Evolutionary conservation across 2,329 filamentous ascomycete genomes (phyloP).

Genomic region (Hirsutella thompsonii): DNA sequence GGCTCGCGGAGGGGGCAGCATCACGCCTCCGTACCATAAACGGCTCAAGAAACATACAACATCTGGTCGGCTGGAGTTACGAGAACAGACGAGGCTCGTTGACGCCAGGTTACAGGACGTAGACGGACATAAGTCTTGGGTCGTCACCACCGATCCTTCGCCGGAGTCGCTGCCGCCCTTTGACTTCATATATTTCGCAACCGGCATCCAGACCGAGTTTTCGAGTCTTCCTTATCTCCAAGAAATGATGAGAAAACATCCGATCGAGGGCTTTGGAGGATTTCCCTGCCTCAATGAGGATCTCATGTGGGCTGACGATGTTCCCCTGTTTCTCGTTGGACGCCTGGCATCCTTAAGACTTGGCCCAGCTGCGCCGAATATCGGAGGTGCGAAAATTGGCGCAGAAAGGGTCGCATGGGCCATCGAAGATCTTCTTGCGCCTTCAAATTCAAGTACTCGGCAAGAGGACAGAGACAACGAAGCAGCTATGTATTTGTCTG

Average conservation of each 20-base stretch:
- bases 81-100: conserved; percentile 42
- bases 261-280: conserved; percentile 49
- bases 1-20: conserved; percentile 64
- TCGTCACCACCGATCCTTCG: conserved; percentile 37
- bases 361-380: conserved; percentile 60
- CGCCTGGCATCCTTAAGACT: conserved; percentile 53
- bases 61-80: conserved; percentile 37
- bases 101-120: conserved; percentile 34
- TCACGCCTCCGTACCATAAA: conserved; percentile 56
- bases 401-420: conserved; percentile 64
- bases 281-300: conserved; percentile 65
- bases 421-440: conserved; percentile 40
- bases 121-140: conserved; percentile 14
- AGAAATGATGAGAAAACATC: conserved; percentile 43
- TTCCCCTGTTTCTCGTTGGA: conserved; percentile 62
- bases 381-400: conserved; percentile 59
- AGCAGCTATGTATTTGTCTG: conserved; percentile 17
- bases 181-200: conserved; percentile 66
- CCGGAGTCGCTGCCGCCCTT: conserved; percentile 38
- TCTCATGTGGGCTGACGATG: conserved; percentile 59
- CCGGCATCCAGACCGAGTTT: conserved; percentile 55
- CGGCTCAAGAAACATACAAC: conserved; percentile 48
- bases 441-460: conserved; percentile 5
- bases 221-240: conserved; percentile 46
- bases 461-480: conserved; percentile 4